phyloP scores from a whole-genome alignment of 1,284 basidiomycete genomes.

The Phellinidium pouzarii region DNA sequence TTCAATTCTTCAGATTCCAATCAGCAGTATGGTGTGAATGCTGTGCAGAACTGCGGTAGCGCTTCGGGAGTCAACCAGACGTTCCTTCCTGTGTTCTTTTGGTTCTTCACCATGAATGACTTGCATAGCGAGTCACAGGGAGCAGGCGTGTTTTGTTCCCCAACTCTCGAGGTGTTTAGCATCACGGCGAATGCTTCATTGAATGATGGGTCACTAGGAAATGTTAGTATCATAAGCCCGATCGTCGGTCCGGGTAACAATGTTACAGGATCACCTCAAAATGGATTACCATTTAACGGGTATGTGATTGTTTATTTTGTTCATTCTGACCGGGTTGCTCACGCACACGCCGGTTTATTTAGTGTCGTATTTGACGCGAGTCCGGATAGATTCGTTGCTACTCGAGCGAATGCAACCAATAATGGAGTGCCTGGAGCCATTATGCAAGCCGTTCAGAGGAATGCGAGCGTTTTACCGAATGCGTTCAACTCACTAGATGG shows the following conservation, averaged over 20 bases:
- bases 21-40: conserved; percentile 42
- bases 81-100: conserved; percentile 57
- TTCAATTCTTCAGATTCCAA: conserved; percentile 35
- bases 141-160: conserved; percentile 48
- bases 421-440: conserved; percentile 50
- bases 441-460: conserved; percentile 35
- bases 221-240: conserved; percentile 29
- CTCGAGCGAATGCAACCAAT: conserved; percentile 40
- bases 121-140: conserved; percentile 28
- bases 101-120: conserved; percentile 37
- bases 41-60: conserved; percentile 33
- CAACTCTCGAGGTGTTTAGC: conserved; percentile 38
- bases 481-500: conserved; percentile 42
- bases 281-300: conserved; percentile 51
- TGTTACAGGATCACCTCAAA: conserved; percentile 38
- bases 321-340: background rate
- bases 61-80: conserved; percentile 28
- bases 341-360: conserved; percentile 2
- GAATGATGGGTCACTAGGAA: conserved; percentile 34
- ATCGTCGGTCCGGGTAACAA: conserved; percentile 35
- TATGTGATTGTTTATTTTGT: conserved; percentile 24
- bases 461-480: conserved; percentile 33
- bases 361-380: conserved; percentile 42
- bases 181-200: conserved; percentile 40
- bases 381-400: conserved; percentile 38